A percentile compares a stretch with the other conserved stretches of the same genome.
Conservation (phyloP, 1,284 basidiomycete species). For the Leccinum variabile region DNA sequence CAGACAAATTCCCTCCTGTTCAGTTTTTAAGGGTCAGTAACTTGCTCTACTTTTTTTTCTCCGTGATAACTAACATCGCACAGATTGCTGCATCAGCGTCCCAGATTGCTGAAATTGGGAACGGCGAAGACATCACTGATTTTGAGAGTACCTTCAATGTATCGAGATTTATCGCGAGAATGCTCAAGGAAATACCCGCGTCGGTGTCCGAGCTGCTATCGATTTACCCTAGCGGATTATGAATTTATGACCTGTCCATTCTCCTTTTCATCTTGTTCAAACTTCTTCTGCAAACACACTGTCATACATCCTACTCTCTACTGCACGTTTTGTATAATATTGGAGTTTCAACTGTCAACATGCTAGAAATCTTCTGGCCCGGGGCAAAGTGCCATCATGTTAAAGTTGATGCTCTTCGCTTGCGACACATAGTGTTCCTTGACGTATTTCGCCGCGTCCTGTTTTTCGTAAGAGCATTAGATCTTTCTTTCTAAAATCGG, state of each 20-base stretch:
- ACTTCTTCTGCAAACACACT: neutral
- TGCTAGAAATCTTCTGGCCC: conserved; percentile 19
- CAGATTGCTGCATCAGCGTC: conserved; percentile 33
- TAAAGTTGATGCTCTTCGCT: conserved; percentile 59
- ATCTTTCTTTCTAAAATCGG: neutral
- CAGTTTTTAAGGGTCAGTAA: conserved; percentile 32
- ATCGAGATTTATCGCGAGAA: conserved; percentile 32
- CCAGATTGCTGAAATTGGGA: conserved; percentile 36
- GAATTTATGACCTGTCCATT: neutral
- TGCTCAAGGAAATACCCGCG: conserved; percentile 35
- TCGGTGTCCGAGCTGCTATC: conserved; percentile 34
- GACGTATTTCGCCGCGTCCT: conserved; percentile 73
- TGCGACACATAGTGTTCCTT: conserved; percentile 62
- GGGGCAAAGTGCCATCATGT: conserved; percentile 46
- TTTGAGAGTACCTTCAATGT: conserved; percentile 34
- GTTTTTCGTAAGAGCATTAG: neutral
- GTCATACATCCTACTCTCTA: neutral
- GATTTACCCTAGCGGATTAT: conserved; percentile 8
- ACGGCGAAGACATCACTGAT: conserved; percentile 36
- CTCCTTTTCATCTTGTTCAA: neutral
- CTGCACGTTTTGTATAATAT: conserved; percentile 17
- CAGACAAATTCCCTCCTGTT: conserved; percentile 30
- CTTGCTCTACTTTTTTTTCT: neutral
- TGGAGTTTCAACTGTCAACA: neutral
- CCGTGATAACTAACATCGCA: neutral